Evolutionary conservation across 768 basidiomycete genomes (phyloP).

Genomic region (Rhizopogon vesiculosus): DNA sequence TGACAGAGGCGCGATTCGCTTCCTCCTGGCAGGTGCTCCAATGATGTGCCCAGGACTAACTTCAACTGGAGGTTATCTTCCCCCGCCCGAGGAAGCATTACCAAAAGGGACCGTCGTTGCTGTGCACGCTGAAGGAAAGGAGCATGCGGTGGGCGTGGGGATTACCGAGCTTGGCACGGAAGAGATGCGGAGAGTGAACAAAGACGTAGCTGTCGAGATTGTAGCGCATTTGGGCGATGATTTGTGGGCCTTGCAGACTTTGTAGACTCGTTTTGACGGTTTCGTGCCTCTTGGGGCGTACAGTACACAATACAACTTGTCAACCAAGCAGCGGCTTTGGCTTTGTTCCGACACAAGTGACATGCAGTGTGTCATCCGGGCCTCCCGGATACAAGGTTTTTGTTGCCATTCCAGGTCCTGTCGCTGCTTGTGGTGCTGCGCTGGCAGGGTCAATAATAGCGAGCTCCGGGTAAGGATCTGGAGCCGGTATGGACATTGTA

Average conservation of each 20-base stretch:
- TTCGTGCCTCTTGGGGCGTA: background rate
- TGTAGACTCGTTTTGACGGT: conserved; percentile 35
- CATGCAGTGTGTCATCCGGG: background rate
- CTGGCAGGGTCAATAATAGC: background rate
- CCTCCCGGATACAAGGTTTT: background rate
- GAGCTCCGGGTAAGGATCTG: background rate
- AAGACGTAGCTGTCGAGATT: conserved; percentile 86
- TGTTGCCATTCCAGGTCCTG: background rate
- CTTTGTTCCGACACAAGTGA: background rate
- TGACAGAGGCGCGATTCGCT: conserved; percentile 97
- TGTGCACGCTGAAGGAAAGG: conserved; percentile 94
- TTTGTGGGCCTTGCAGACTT: conserved; percentile 65
- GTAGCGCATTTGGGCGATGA: conserved; percentile 87
- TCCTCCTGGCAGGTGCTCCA: conserved; percentile 87
- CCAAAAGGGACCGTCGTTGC: conserved; percentile 78
- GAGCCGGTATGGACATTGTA: background rate
- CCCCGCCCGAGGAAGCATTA: conserved; percentile 63
- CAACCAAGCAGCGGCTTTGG: background rate
- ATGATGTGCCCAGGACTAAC: conserved; percentile 99
- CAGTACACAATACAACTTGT: background rate
- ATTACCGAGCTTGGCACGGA: conserved; percentile 78
- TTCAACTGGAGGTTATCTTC: conserved; percentile 85
- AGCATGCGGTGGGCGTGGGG: conserved; percentile 85
- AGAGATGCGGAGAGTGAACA: conserved; percentile 87
- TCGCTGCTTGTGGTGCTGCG: background rate